A percentile compares a stretch with the other conserved stretches of the same genome.
phyloP scores from a whole-genome alignment of 352 stramenopile species.

The Globisporangium perplexum region DNA sequence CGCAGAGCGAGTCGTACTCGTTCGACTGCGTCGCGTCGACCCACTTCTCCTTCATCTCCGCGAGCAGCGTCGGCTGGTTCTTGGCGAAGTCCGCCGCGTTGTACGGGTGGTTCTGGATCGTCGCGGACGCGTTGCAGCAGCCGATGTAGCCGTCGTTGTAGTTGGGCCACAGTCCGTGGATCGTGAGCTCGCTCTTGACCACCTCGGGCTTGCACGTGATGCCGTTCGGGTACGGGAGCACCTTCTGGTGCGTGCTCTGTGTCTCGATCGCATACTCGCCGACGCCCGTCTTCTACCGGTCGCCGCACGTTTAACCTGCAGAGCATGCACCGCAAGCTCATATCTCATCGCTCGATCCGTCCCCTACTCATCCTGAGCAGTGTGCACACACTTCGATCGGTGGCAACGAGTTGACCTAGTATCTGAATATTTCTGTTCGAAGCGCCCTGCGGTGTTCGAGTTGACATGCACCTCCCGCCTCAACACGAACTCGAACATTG shows the following conservation, averaged over 20 bases:
- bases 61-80: slow-evolving; percentile 39
- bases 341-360: too few species aligned
- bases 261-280: too few species aligned
- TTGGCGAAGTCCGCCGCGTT: slow-evolving; percentile 34
- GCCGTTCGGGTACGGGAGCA: slow-evolving; percentile 55
- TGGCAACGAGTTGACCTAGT: too few species aligned
- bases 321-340: too few species aligned
- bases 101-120: slow-evolving; percentile 52
- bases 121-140: slow-evolving; percentile 65
- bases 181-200: slow-evolving; percentile 49
- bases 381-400: too few species aligned
- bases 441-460: too few species aligned
- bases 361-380: too few species aligned
- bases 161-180: slow-evolving; percentile 77
- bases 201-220: slow-evolving; percentile 32
- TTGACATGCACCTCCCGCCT: too few species aligned
- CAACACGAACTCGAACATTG: too few species aligned
- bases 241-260: slow-evolving; percentile 80
- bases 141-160: slow-evolving; percentile 67
- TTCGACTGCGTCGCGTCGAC: slow-evolving; percentile 50
- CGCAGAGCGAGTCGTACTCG: slow-evolving; percentile 64
- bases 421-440: too few species aligned
- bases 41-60: slow-evolving; percentile 57
- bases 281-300: too few species aligned
- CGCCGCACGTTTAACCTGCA: too few species aligned